phyloP scores from a whole-genome alignment of 768 basidiomycete species.

The Neoboletus brunneissimus region DNA sequence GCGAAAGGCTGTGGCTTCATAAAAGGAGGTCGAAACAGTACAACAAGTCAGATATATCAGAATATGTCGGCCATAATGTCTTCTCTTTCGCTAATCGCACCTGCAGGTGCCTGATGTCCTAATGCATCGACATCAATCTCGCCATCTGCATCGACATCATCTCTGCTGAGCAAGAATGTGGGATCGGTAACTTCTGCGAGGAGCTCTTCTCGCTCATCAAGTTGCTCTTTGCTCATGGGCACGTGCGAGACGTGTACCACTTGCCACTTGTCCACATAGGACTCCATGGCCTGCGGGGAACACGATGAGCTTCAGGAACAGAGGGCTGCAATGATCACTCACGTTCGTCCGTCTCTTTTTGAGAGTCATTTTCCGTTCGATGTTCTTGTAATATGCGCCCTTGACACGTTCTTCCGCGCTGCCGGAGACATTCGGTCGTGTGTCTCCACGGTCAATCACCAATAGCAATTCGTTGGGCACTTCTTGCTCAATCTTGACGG shows the following conservation, averaged over 20 bases:
- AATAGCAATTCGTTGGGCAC: slow-evolving; percentile 82
- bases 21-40: neutral
- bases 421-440: slow-evolving; percentile 34
- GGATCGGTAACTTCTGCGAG: slow-evolving; percentile 77
- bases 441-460: slow-evolving; percentile 63
- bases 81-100: slow-evolving; percentile 45
- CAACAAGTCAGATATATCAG: slow-evolving; percentile 10
- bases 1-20: neutral
- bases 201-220: slow-evolving; percentile 74
- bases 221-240: slow-evolving; percentile 69
- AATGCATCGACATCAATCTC: slow-evolving; percentile 55
- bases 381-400: slow-evolving; percentile 87
- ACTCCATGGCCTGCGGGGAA: slow-evolving; percentile 54
- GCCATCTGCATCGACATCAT: slow-evolving; percentile 59
- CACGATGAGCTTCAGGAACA: neutral
- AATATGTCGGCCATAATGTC: slow-evolving; percentile 36
- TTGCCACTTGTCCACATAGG: slow-evolving; percentile 81
- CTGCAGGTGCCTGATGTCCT: slow-evolving; percentile 49
- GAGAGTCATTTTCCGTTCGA: slow-evolving; percentile 82
- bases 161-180: slow-evolving; percentile 45
- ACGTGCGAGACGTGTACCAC: slow-evolving; percentile 70
- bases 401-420: slow-evolving; percentile 43
- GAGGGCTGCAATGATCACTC: slow-evolving; percentile 25
- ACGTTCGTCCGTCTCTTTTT: slow-evolving; percentile 85
- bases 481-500: slow-evolving; percentile 82